Percentiles rank a stretch among this genome's conserved stretches.
Conservation (phyloP, 2,329 filamentous ascomycete species). For the Bipolaris bicolor region DNA sequence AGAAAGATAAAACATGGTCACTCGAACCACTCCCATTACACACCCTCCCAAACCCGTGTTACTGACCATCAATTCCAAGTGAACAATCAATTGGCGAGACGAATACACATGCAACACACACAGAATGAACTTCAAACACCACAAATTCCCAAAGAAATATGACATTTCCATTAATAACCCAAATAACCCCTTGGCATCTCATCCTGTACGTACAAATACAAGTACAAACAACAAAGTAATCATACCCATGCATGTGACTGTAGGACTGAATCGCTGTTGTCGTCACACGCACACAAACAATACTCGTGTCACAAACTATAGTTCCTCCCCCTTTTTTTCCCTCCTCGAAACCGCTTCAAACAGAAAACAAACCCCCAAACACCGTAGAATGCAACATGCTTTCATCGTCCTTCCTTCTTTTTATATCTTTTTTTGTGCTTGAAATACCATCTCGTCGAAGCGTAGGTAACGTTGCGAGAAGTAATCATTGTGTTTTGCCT, state of each 20-base stretch:
- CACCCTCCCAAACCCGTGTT: no score
- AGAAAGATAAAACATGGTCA: background rate
- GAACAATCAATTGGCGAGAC: background rate
- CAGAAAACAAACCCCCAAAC: background rate
- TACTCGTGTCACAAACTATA: background rate
- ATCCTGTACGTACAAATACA: background rate
- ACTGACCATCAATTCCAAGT: no score
- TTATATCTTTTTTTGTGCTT: no score
- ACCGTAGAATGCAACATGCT: no score
- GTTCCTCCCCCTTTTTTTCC: background rate
- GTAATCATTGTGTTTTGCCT: no score
- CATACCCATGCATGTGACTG: no score
- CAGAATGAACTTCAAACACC: background rate
- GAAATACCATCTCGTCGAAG: no score
- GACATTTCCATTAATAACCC: background rate
- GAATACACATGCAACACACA: background rate
- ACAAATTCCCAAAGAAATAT: background rate
- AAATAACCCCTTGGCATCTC: background rate
- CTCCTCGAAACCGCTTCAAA: background rate
- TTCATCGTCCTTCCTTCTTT: no score
- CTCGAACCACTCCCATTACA: background rate
- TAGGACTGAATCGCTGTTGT: background rate
- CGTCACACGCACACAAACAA: background rate
- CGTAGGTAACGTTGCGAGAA: no score
- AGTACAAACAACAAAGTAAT: no score